Base-by-base conservation (phyloP, 2,329 filamentous ascomycete species). In the Fusarium anthophilum region DNA sequence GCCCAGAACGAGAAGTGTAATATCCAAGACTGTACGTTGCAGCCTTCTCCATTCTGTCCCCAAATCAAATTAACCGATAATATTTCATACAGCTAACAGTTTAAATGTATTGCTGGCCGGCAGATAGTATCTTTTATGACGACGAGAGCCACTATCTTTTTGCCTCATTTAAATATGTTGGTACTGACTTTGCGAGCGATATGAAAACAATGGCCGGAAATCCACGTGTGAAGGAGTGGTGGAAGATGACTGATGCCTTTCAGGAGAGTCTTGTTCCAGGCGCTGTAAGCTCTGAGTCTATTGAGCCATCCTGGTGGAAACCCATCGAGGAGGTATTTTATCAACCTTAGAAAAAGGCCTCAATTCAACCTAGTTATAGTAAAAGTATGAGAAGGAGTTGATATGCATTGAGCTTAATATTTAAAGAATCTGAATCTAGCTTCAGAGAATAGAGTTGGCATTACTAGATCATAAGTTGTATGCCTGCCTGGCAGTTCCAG, bases 331-430 rank as follows among this genome's bases (percentile, higher is more conserved):
- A 47, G 8, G 26, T 47, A 8, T 47, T 47, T 8, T 22, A 47
- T 15, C 44, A 47, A 20, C 8, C 44, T 26, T 45, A 18, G 5
- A 8, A 20, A 9, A 45, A 2, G 12, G 11, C 5, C 8, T n/a
- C n/a, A n/a, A n/a, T n/a, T n/a, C n/a, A n/a, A 13, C 24, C 1
- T 12, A 4, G 2, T 13, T 0, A 9, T 20, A 14, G 12, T 9
- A 26, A 3, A 4, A 20, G 4, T 14, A 8, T 12, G 4, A 5
- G 12, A 14, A 18, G 24, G 1, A 14, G 4, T 20, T 14, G 11
- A 14, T 41, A 22, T 14, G 14, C 1, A 14, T 37, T 37, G 4
- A 17, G 35, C 3, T 18, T 37, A 22, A 41, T 22, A 9, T 22
- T 8, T 1, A 6, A 22, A 22, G 13, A 17, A 37, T 18, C 15